Percentiles rank a stretch among this genome's conserved stretches.
Conservation (phyloP, 164 flowering plant genomes). For the Taxillus chinensis region DNA sequence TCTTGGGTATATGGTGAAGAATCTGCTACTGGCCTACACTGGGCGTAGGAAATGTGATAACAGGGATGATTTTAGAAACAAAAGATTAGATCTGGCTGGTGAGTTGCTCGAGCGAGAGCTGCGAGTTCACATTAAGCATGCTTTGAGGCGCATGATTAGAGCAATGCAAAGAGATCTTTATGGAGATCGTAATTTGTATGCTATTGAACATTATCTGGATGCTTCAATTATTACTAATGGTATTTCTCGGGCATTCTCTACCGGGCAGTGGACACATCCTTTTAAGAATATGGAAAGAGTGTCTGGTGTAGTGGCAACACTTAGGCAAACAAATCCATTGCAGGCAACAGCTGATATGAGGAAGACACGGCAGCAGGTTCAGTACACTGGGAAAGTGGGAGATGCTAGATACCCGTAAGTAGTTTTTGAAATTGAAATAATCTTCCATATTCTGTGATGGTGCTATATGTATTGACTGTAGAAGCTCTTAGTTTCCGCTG, state of each 20-base stretch:
- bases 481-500: not conserved
- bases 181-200: conserved; percentile 46
- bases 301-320: conserved; percentile 73
- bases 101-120: conserved; percentile 78
- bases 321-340: conserved; percentile 76
- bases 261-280: conserved; percentile 85
- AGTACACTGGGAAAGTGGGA: conserved; percentile 78
- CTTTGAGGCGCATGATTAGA: conserved; percentile 66
- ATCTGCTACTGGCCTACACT: conserved; percentile 47
- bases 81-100: conserved; percentile 75
- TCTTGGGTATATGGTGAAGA: conserved; percentile 85
- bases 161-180: conserved; percentile 76
- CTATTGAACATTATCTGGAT: conserved; percentile 71
- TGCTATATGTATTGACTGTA: not conserved
- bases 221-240: conserved; percentile 88
- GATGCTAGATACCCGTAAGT: conserved; percentile 99
- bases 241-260: conserved; percentile 81
- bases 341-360: conserved; percentile 68
- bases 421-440: conserved; percentile 1
- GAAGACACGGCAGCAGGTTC: conserved; percentile 74
- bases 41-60: conserved; percentile 62
- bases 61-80: conserved; percentile 77
- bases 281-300: conserved; percentile 51
- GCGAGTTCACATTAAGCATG: conserved; percentile 56
- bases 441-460: not conserved